Evolutionary conservation across 2,329 filamentous ascomycete genomes (phyloP), one percentile per base, ranked within the genome.

Genomic region (Phialocephala subalpina): DNA sequence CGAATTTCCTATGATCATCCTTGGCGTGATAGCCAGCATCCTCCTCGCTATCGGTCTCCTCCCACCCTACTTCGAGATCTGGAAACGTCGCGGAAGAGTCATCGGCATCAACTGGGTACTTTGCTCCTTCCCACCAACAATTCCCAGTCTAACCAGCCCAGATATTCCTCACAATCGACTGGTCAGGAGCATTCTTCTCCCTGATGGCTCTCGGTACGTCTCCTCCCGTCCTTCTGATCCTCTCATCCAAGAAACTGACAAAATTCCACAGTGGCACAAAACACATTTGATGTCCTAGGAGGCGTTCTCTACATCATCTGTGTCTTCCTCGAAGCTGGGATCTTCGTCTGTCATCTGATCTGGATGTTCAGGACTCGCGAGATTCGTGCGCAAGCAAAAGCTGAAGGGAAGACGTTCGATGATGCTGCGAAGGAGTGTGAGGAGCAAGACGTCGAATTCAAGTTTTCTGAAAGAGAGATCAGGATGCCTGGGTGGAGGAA

Each of bases 91-190:
- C 27, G 60, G 60, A 22, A 35, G 60, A 16, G 60, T 63, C 1
- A 58, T 63, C 52, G 60, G 60, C 2, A 49, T 63, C 18, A 63
- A 63, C 29, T 63, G 52, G 52, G 60, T 63, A 63, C 18, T 3
- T 11, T 8, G 11, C 22, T 33, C 33, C 14, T 1, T n/a, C 35
- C 12, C 9, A 16, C n/a, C 45, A 5, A n/a, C 42, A 11, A 27
- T 45, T n/a, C 16, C 16, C 25, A n/a, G 22, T 25, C 38, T 58
- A 25, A 58, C 22, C 11, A 18, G 22, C 8, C 20, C 14, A 63
- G 60, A 35, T 63, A 2, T 63, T 63, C 53, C 52, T 63, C 52
- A 58, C 60, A 4, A 58, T 58, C 40, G 60, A 63, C 52, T 63
- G 60, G 60, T 36, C 40, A 20, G 60, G 60, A 27, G 60, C 60